Evolutionary conservation across 2,329 filamentous ascomycete species (phyloP), one percentile per base, ranked within the genome.

Genomic region (Sporothrix luriei): DNA sequence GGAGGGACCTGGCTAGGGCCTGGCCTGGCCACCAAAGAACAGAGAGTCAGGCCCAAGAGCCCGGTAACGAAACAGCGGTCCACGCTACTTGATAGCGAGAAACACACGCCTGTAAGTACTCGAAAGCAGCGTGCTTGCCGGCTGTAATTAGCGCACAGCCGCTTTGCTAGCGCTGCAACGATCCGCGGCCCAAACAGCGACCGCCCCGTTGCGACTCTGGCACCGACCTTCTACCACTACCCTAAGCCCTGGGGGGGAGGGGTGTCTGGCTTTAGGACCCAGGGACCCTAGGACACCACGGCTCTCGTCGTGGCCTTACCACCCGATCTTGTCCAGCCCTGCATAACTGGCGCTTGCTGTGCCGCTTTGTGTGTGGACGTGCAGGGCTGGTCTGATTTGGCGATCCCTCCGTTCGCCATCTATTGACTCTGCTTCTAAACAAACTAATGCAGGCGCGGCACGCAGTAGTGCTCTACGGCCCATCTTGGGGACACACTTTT

Each of bases 91-190:
- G 4, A 24, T 64, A 29, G 40, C 49, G 40, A 19, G 40, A 64
- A 49, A 33, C 40, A 21, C 7, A 21, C 19, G 49, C 9, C 21
- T 48, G 4, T n/a, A n/a, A n/a, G n/a, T 48, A 19, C 43, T 19
- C 6, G 5, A 21, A 59, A 3, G 3, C 26, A 55, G 19, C n/a
- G 26, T 11, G 38, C 57, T 38, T 62, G 40, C 29, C 38, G 54
- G 46, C 55, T 62, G 66, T 68, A n/a, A n/a, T n/a, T n/a, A 61
- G 66, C 55, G 66, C 66, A 57, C 66, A 62, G 43, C 29, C 46
- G 55, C 46, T 26, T 68, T 24, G 46, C 33, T 68, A 68, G 67
- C 24, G 67, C 67, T 68, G 57, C 55, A 62, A 69, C 65, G 65
- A 48, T 67, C 65, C 65, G 61, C 61, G 43, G 24, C 14, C 59